These are phyloP conservation scores for Fusarium setosum DNA, from an alignment of 2,329 filamentous ascomycete species.

Conservation along the genomic window DNA sequence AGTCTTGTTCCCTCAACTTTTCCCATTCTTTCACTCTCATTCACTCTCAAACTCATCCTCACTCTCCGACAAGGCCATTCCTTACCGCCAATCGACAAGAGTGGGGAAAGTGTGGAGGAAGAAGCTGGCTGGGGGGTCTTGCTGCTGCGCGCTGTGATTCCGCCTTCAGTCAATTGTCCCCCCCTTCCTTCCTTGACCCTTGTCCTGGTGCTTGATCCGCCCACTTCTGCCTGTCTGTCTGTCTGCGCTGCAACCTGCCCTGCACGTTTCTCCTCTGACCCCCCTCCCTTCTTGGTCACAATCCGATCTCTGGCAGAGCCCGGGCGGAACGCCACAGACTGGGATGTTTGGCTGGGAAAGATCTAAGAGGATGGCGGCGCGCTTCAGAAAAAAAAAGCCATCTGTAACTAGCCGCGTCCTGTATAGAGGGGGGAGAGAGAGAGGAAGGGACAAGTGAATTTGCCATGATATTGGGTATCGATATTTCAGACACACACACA, in stretches of 20 bases:
- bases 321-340: background rate
- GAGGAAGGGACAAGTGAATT: background rate
- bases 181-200: background rate
- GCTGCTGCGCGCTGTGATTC: slow-evolving; percentile 17
- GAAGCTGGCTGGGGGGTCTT: background rate
- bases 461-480: too few relatives aligned
- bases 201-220: too few relatives aligned
- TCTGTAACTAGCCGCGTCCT: too few relatives aligned
- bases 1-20: too few relatives aligned
- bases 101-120: background rate
- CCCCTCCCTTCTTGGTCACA: slow-evolving; percentile 1
- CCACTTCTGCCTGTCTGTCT: too few relatives aligned
- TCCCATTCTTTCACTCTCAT: background rate
- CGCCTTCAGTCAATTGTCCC: slow-evolving; percentile 6
- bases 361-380: background rate
- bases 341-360: background rate
- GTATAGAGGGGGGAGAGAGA: too few relatives aligned
- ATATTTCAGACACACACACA: too few relatives aligned
- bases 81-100: slow-evolving; percentile 6
- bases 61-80: background rate
- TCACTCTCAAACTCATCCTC: background rate
- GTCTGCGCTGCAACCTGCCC: background rate
- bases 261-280: background rate
- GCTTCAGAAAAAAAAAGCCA: too few relatives aligned
- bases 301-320: background rate